Conservation (phyloP, 805 yeast genomes). For the Saccharomycopsis schoenii region DNA sequence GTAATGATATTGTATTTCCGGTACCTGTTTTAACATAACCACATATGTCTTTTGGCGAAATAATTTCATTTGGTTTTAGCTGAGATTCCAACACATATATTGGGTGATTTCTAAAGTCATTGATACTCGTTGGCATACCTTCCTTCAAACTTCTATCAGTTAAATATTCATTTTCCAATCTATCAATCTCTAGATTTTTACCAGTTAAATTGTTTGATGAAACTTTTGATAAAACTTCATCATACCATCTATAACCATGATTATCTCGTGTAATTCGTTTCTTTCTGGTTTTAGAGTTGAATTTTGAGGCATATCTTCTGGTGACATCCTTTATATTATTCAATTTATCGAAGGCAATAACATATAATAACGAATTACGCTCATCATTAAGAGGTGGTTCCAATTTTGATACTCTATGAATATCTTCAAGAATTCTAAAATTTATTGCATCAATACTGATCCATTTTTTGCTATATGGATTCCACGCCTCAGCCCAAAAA, state of each 20-base stretch:
- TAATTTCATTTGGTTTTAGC: constrained; percentile 58
- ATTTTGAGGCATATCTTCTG: constrained; percentile 62
- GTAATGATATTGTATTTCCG: constrained; percentile 32
- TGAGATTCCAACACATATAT: constrained; percentile 72
- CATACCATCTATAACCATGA: constrained; percentile 53
- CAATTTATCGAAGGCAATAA: constrained; percentile 59
- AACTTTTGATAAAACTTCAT: constrained; percentile 23
- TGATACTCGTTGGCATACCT: constrained; percentile 78
- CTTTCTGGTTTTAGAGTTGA: constrained; percentile 65
- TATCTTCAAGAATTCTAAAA: constrained; percentile 50
- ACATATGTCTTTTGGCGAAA: constrained; percentile 58
- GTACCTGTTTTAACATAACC: constrained; percentile 48
- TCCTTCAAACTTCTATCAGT: constrained; percentile 55
- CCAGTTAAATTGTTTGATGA: constrained; percentile 19
- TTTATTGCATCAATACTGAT: constrained; percentile 78
- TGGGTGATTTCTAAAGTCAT: constrained; percentile 84
- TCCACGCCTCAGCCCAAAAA: constrained; percentile 95
- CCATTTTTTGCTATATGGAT: constrained; percentile 61
- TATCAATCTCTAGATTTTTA: constrained; percentile 32
- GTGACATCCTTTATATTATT: constrained; percentile 76
- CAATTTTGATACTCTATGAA: constrained; percentile 43
- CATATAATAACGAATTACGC: constrained; percentile 59
- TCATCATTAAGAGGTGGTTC: constrained; percentile 64
- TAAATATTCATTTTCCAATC: constrained; percentile 53
- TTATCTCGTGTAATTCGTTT: constrained; percentile 57